Evolutionary conservation across 805 yeast species (phyloP).

Genomic region (Sugiyamaella smithiae): DNA sequence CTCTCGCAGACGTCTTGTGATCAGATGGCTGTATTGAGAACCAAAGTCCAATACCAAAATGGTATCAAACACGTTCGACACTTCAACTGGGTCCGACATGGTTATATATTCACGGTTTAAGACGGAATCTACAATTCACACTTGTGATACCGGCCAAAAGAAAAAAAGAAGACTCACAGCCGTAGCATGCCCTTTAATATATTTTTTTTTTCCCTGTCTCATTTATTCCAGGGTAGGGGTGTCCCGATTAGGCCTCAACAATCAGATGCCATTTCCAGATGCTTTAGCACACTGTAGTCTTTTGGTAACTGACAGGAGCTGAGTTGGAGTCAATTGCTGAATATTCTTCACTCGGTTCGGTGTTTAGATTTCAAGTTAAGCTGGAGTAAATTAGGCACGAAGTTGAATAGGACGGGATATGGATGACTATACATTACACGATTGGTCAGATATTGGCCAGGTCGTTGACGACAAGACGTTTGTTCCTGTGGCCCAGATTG

Average conservation of each 20-base stretch:
- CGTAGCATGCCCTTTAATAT: neutral
- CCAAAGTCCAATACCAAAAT: constrained; percentile 96
- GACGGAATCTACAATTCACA: constrained; percentile 1
- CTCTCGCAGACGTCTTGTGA: constrained; percentile 96
- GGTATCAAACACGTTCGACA: constrained; percentile 90
- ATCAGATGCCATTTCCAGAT: too few species aligned
- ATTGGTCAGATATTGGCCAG: constrained; percentile 37
- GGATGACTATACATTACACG: constrained; percentile 17
- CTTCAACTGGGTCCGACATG: constrained; percentile 45
- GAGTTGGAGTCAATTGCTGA: too few species aligned
- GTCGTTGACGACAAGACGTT: constrained; percentile 30
- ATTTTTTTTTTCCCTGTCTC: neutral
- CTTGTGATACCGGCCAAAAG: constrained; percentile 12
- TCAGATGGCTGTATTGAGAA: constrained; percentile 95
- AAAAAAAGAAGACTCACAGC: constrained; percentile 10
- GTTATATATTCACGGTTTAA: neutral
- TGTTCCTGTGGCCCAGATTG: constrained; percentile 37
- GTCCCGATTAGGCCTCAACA: neutral
- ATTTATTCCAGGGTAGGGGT: constrained; percentile 1
- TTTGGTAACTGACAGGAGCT: too few species aligned
- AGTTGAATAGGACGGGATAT: too few species aligned
- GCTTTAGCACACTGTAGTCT: too few species aligned
- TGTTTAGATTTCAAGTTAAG: too few species aligned
- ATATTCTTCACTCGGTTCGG: too few species aligned
- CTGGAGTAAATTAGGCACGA: too few species aligned